phyloP scores from a whole-genome alignment of 306 rosid species.

The Fagus sylvatica region DNA sequence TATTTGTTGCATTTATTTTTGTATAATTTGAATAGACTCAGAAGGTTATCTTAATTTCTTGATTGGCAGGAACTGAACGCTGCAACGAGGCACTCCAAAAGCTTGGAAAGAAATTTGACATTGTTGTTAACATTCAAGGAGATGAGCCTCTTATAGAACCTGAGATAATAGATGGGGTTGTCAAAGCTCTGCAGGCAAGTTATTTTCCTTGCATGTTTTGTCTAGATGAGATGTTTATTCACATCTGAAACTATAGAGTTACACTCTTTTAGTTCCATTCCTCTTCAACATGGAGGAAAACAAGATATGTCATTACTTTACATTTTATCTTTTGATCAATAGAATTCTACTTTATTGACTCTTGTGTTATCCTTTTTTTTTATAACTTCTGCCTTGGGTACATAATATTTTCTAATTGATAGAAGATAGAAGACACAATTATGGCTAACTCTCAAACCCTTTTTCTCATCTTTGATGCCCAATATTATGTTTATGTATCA shows the following conservation, averaged over 20 bases:
- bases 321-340: not conserved
- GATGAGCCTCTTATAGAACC: slow-evolving; percentile 96
- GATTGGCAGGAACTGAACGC: slow-evolving; percentile 76
- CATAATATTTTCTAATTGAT: not conserved
- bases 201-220: not conserved
- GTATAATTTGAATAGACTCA: not conserved
- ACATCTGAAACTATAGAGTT: not conserved
- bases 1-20: not conserved
- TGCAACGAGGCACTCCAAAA: slow-evolving; percentile 85
- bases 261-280: not conserved
- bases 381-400: not conserved
- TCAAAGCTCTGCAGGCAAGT: slow-evolving; percentile 84
- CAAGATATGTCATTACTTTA: no score
- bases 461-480: not conserved
- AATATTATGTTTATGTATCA: not conserved
- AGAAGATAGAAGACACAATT: not conserved
- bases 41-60: slow-evolving; percentile 15
- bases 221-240: not conserved
- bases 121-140: slow-evolving; percentile 95
- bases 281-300: not conserved
- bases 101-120: slow-evolving; percentile 72
- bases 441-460: not conserved
- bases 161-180: slow-evolving; percentile 85
- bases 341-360: not conserved
- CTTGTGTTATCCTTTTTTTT: no score